These are phyloP conservation scores for Neostapfia colusana DNA, from an alignment of 176 grass and related monocot genomes.

Conservation along the genomic window DNA sequence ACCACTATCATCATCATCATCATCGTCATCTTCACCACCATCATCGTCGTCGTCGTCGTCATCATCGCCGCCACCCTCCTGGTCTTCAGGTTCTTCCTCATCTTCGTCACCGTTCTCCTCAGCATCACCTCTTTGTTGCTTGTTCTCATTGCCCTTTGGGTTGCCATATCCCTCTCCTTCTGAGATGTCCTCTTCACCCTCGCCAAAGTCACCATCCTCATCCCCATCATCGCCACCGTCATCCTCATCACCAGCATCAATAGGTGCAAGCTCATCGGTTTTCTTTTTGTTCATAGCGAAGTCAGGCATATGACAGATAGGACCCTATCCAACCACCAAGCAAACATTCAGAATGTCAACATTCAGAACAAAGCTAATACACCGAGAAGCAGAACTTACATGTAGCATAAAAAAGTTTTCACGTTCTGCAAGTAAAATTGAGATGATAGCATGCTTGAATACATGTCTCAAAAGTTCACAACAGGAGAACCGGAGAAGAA, in stretches of 20 bases:
- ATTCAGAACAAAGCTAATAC: conserved; percentile 8
- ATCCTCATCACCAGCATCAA: conserved; percentile 62
- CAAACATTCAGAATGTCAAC: conserved; percentile 7
- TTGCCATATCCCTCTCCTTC: conserved; percentile 68
- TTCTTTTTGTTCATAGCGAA: conserved; percentile 35
- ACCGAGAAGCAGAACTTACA: neutral
- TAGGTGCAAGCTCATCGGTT: conserved; percentile 43
- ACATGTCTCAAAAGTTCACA: neutral
- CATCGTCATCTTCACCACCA: neutral
- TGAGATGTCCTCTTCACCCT: conserved; percentile 61
- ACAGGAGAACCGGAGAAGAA: neutral
- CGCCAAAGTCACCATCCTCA: conserved; percentile 53
- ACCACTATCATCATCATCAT: neutral
- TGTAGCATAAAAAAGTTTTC: neutral
- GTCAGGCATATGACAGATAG: conserved; percentile 36
- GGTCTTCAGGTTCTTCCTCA: conserved; percentile 53
- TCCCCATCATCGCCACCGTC: conserved; percentile 38
- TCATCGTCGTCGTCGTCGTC: conserved; percentile 24
- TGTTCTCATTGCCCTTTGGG: conserved; percentile 40
- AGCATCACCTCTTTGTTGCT: conserved; percentile 49
- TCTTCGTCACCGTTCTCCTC: conserved; percentile 68
- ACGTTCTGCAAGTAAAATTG: neutral
- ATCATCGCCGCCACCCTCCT: conserved; percentile 37
- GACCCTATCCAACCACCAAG: conserved; percentile 35
- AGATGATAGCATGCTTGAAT: neutral